Percentiles rank a stretch among this genome's conserved stretches.
Evolutionary conservation across 2,329 filamentous ascomycete species (phyloP).

Genomic region (Fusarium sp.): DNA sequence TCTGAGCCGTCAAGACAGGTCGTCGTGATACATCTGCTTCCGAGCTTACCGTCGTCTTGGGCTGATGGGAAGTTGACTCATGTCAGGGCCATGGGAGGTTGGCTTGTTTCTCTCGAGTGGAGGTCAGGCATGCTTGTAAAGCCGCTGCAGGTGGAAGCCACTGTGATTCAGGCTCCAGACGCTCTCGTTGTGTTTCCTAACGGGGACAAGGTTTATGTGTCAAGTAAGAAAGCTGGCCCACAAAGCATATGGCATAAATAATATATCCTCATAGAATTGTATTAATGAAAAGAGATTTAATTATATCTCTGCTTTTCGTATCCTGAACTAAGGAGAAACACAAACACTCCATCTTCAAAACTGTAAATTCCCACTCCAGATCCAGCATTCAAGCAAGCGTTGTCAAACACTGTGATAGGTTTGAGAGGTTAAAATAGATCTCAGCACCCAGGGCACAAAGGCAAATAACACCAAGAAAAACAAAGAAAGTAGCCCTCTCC

Average conservation of each 20-base stretch:
- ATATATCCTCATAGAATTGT: too few relatives aligned
- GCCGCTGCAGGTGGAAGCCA: slow-evolving; percentile 1
- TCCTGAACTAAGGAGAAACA: too few relatives aligned
- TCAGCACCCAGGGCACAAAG: too few relatives aligned
- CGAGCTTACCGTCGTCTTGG: slow-evolving; percentile 31
- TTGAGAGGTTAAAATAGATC: too few relatives aligned
- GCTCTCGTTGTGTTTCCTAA: slow-evolving; percentile 8
- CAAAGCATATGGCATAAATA: not conserved
- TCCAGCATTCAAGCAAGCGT: too few relatives aligned
- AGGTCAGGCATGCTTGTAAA: not conserved
- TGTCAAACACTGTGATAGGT: too few relatives aligned
- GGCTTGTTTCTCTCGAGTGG: slow-evolving; percentile 30
- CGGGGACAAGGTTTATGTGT: not conserved
- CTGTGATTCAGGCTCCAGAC: not conserved
- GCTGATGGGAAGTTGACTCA: not conserved
- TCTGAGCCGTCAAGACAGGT: not conserved
- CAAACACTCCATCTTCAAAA: too few relatives aligned
- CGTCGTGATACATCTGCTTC: slow-evolving; percentile 24
- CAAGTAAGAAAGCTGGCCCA: not conserved
- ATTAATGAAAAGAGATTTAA: not conserved
- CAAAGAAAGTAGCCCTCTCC: too few relatives aligned
- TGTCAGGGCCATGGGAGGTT: slow-evolving; percentile 15
- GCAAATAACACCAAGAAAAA: too few relatives aligned
- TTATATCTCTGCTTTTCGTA: rapidly evolving
- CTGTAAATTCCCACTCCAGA: not conserved